These are phyloP conservation scores for Cotoneaster glaucophyllus DNA, from an alignment of 306 rosid genomes.

Conservation along the genomic window DNA sequence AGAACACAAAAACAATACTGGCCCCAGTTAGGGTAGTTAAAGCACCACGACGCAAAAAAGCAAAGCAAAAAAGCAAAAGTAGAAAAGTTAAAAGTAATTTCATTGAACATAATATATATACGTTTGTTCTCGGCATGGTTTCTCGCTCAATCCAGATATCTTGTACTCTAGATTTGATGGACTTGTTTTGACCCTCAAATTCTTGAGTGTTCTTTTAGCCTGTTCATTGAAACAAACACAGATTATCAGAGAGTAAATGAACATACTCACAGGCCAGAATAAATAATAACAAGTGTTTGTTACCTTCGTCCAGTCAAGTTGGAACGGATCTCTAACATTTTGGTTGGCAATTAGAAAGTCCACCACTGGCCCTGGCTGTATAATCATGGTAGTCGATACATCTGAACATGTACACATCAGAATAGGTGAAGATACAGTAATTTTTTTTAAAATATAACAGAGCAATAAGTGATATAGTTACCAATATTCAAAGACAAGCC, in stretches of 20 bases:
- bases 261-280: background rate
- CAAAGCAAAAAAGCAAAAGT: background rate
- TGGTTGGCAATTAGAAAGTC: constrained; percentile 78
- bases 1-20: background rate
- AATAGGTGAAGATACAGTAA: background rate
- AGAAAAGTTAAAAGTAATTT: too few relatives aligned
- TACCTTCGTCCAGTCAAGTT: constrained; percentile 86
- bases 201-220: constrained; percentile 79
- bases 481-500: constrained; percentile 88
- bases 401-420: constrained; percentile 28
- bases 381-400: constrained; percentile 88
- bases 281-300: background rate
- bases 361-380: constrained; percentile 88
- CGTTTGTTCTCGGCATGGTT: constrained; percentile 68
- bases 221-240: constrained; percentile 17
- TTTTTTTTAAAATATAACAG: background rate
- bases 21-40: background rate
- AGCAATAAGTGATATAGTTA: background rate
- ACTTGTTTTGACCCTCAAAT: constrained; percentile 60
- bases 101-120: constrained; percentile 11
- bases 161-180: constrained; percentile 74
- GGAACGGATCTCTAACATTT: constrained; percentile 58
- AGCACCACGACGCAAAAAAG: background rate
- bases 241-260: background rate
- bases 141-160: constrained; percentile 82